Evolutionary conservation across 2,329 filamentous ascomycete genomes (phyloP).

Genomic region (Botryotinia narcissicola): DNA sequence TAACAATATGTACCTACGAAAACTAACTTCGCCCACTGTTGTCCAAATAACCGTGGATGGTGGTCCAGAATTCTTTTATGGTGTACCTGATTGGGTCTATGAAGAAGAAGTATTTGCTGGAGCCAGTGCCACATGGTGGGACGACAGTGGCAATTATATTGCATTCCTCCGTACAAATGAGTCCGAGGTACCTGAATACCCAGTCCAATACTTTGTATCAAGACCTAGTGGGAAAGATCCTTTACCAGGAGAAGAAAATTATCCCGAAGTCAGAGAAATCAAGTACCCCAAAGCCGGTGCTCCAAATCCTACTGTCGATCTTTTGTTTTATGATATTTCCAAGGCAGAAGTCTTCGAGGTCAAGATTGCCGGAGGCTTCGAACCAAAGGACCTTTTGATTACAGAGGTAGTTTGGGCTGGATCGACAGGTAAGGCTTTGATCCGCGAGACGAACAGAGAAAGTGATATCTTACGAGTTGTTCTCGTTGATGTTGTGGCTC

Average conservation of each 20-base stretch:
- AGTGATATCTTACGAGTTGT: conserved; percentile 88
- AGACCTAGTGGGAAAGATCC: conserved; percentile 74
- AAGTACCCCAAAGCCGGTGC: conserved; percentile 97
- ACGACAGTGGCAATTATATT: conserved; percentile 80
- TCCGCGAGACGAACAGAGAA: conserved; percentile 91
- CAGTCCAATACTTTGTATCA: conserved; percentile 89
- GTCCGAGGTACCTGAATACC: conserved; percentile 84
- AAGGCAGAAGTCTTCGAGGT: conserved; percentile 78
- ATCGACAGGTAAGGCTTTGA: conserved; percentile 66
- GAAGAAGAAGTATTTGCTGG: conserved; percentile 77
- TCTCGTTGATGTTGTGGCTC: conserved; percentile 72
- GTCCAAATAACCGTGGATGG: conserved; percentile 80
- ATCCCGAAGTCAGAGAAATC: conserved; percentile 86
- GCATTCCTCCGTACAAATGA: conserved; percentile 95
- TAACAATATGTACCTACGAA: conserved; percentile 86
- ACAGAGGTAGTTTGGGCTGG: conserved; percentile 93
- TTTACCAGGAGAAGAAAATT: conserved; percentile 72
- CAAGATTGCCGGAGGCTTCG: conserved; percentile 72
- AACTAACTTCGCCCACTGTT: conserved; percentile 45
- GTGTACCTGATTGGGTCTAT: conserved; percentile 96
- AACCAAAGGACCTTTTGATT: conserved; percentile 80
- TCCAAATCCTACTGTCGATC: conserved; percentile 84
- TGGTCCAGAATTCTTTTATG: conserved; percentile 86
- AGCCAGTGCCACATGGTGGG: conserved; percentile 93
- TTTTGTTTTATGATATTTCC: conserved; percentile 83